A percentile compares a stretch with the other conserved stretches of the same genome.
Conservation (phyloP, 1,284 basidiomycete genomes). For the Tausonia pullulans region DNA sequence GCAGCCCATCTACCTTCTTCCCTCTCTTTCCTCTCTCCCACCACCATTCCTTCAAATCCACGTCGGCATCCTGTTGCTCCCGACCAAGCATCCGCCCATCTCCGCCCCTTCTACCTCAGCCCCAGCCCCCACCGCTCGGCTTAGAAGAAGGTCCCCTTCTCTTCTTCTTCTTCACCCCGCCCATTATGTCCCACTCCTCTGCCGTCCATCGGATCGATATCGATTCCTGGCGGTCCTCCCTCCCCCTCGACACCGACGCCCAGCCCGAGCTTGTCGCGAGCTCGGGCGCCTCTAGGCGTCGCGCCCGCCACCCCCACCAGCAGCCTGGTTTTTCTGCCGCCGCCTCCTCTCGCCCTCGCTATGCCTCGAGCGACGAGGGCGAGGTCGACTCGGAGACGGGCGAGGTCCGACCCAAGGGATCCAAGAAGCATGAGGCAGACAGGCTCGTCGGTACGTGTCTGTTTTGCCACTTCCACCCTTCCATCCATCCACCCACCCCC, state of each 20-base stretch:
- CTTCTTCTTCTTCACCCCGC: not conserved
- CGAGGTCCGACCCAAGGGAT: not conserved
- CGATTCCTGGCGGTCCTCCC: slow-evolving; percentile 12
- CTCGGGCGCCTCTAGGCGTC: not conserved
- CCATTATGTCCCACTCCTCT: not conserved
- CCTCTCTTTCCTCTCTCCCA: not conserved
- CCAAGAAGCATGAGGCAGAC: slow-evolving; percentile 20
- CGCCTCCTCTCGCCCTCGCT: not conserved
- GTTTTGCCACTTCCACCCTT: not conserved
- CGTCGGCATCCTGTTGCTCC: slow-evolving; percentile 10
- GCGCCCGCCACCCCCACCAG: not conserved
- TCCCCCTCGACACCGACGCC: not conserved
- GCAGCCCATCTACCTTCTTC: not conserved
- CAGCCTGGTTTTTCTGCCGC: not conserved
- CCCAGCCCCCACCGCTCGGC: slow-evolving; percentile 12
- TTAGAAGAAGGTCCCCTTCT: slow-evolving; percentile 8
- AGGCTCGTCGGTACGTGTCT: slow-evolving; percentile 22
- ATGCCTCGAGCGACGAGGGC: not conserved
- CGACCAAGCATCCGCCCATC: slow-evolving; percentile 10
- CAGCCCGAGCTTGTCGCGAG: not conserved
- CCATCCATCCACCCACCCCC: not conserved
- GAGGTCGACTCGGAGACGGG: not conserved
- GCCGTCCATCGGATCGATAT: slow-evolving; percentile 10
- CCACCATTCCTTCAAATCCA: not conserved
- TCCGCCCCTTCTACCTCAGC: slow-evolving; percentile 8